Percentiles rank a stretch among this genome's conserved stretches.
Conservation (phyloP, 148 eudicot species). For the Pharnaceum exiguum region DNA sequence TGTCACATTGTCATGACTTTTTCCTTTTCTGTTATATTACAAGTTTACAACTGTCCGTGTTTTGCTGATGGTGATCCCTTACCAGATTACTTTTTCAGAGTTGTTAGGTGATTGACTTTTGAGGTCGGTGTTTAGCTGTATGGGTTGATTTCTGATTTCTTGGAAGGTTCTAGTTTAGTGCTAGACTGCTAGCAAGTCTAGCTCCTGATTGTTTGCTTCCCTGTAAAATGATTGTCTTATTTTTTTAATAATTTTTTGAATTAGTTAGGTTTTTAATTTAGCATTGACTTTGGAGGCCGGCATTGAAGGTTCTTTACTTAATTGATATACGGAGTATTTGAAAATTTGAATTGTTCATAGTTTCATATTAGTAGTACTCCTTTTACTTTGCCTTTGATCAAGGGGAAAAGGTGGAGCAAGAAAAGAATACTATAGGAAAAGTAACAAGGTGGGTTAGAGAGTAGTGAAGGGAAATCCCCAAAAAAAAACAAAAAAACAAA, state of each 20-base stretch:
- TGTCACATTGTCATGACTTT: no score
- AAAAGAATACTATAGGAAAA: neutral
- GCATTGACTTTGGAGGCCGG: slow-evolving; percentile 18
- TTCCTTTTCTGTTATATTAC: no score
- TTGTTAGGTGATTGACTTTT: no score
- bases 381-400: slow-evolving; percentile 20
- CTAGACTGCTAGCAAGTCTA: no score
- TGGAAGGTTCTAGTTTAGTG: neutral
- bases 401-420: slow-evolving; percentile 16
- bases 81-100: no score
- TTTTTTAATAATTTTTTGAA: neutral
- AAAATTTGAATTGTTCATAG: slow-evolving; percentile 7
- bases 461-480: no score
- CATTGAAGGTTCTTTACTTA: slow-evolving; percentile 12
- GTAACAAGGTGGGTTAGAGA: neutral
- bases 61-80: no score
- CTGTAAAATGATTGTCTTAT: neutral
- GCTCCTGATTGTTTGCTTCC: neutral
- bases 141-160: neutral
- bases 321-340: no score
- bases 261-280: neutral
- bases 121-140: no score
- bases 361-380: no score
- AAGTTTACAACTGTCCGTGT: no score
- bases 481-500: slow-evolving; percentile 1